phyloP scores from a whole-genome alignment of 176 grass and related monocot genomes.

The Zea mays region DNA sequence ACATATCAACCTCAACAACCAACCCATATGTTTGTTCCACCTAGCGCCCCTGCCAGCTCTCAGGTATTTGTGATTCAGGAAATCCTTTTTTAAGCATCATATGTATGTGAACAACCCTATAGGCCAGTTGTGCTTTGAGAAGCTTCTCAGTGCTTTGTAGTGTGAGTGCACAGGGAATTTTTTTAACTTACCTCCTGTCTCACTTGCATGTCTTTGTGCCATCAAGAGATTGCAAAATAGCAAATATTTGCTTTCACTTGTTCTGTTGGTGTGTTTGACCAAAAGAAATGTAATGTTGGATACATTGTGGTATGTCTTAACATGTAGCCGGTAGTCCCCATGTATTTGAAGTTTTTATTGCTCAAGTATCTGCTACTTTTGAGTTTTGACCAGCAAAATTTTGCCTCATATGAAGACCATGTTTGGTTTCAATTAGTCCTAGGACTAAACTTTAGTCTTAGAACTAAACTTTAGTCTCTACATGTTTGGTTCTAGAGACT shows the following conservation, averaged over 20 bases:
- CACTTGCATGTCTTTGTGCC: background rate
- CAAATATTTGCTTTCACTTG: slow-evolving; percentile 5
- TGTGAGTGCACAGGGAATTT: background rate
- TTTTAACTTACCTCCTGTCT: background rate
- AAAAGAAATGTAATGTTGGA: slow-evolving; percentile 14
- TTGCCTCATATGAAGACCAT: background rate
- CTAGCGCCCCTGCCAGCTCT: slow-evolving; percentile 32
- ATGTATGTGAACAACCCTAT: slow-evolving; percentile 14
- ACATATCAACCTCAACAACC: slow-evolving; percentile 55
- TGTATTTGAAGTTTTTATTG: background rate
- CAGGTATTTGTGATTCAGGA: slow-evolving; percentile 56
- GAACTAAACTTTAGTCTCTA: no score
- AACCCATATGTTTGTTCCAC: slow-evolving; percentile 82
- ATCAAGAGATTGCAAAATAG: background rate
- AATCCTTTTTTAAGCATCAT: background rate
- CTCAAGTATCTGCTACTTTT: slow-evolving; percentile 10
- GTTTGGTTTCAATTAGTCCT: no score
- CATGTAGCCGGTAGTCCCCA: background rate
- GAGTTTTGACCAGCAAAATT: background rate
- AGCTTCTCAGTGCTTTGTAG: background rate
- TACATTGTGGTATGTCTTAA: slow-evolving; percentile 17
- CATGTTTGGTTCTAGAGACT: no score
- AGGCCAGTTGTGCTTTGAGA: slow-evolving; percentile 3
- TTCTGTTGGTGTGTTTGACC: slow-evolving; percentile 1
- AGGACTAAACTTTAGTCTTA: no score